Conservation (phyloP, 2,329 filamentous ascomycete species). For the Conoideocrella luteorostrata region DNA sequence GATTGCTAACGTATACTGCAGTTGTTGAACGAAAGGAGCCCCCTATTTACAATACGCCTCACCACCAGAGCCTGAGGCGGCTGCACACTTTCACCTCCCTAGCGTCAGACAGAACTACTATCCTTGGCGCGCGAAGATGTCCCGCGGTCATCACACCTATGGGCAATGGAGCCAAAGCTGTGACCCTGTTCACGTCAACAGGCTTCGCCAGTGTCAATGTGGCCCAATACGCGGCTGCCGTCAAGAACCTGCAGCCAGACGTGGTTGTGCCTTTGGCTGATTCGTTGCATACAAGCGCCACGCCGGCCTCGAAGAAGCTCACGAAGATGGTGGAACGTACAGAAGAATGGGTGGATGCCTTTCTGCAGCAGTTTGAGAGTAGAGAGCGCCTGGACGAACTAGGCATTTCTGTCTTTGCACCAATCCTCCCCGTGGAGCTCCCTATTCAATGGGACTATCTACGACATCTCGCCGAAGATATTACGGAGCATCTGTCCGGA, state of each 20-base stretch:
- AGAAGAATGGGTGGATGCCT: slow-evolving; percentile 70
- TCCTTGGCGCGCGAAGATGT: slow-evolving; percentile 72
- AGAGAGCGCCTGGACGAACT: slow-evolving; percentile 20
- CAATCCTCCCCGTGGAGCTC: slow-evolving; percentile 68
- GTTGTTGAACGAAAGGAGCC: slow-evolving; percentile 50
- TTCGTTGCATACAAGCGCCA: slow-evolving; percentile 42
- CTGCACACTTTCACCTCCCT: slow-evolving; percentile 74
- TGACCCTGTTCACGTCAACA: slow-evolving; percentile 79
- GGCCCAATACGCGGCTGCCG: slow-evolving; percentile 60
- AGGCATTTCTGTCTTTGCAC: slow-evolving; percentile 49
- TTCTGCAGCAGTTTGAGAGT: slow-evolving; percentile 39
- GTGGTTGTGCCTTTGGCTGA: slow-evolving; percentile 76
- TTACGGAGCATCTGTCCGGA: slow-evolving; percentile 51
- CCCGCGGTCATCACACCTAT: slow-evolving; percentile 67
- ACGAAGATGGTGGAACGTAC: slow-evolving; percentile 82
- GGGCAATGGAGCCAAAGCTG: slow-evolving; percentile 61
- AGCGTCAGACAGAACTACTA: slow-evolving; percentile 55
- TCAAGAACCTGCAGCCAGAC: slow-evolving; percentile 66
- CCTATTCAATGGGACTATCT: slow-evolving; percentile 76
- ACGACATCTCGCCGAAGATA: slow-evolving; percentile 60
- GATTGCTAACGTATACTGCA: slow-evolving; percentile 19
- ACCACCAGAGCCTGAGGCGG: slow-evolving; percentile 36
- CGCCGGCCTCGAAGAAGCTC: slow-evolving; percentile 63
- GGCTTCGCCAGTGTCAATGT: slow-evolving; percentile 70
- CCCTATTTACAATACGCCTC: slow-evolving; percentile 39